Percentiles rank a stretch among this genome's conserved stretches.
phyloP scores from a whole-genome alignment of 176 grass and related monocot species.

The Oryza longistaminata region DNA sequence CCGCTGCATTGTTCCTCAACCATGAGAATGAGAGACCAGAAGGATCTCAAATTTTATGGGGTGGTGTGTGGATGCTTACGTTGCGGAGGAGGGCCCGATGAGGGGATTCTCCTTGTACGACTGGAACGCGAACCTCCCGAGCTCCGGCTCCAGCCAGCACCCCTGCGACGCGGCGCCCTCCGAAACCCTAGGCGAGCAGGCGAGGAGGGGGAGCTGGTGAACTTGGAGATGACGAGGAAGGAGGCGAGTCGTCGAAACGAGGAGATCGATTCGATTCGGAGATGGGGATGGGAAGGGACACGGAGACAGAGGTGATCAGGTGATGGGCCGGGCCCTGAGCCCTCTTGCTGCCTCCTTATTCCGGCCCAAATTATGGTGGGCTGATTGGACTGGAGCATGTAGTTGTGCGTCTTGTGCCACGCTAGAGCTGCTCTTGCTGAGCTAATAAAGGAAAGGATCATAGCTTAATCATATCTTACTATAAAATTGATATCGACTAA shows the following conservation, averaged over 20 bases:
- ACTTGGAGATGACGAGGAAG: no score
- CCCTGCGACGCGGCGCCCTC: slow-evolving; percentile 35
- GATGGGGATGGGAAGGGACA: not conserved
- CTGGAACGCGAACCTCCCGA: slow-evolving; percentile 96
- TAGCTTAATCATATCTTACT: no score
- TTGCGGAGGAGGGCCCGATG: slow-evolving; percentile 70
- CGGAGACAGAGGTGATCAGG: not conserved
- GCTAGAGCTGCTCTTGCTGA: no score
- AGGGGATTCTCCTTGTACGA: slow-evolving; percentile 88
- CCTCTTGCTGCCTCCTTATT: no score
- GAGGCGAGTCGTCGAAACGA: not conserved
- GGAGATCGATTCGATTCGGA: not conserved
- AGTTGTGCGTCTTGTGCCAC: no score
- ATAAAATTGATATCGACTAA: no score
- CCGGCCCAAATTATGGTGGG: no score
- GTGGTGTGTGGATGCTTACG: slow-evolving; percentile 33
- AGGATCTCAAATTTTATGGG: slow-evolving; percentile 7
- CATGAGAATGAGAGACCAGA: not conserved
- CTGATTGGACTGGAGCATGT: no score
- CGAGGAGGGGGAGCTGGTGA: not conserved
- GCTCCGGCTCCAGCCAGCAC: slow-evolving; percentile 43
- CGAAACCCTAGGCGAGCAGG: slow-evolving; percentile 34
- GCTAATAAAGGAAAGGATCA: no score
- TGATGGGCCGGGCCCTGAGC: no score
- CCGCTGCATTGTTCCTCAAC: not conserved